Evolutionary conservation across 352 stramenopile species (phyloP).

Genomic region (Phytophthora multivora): DNA sequence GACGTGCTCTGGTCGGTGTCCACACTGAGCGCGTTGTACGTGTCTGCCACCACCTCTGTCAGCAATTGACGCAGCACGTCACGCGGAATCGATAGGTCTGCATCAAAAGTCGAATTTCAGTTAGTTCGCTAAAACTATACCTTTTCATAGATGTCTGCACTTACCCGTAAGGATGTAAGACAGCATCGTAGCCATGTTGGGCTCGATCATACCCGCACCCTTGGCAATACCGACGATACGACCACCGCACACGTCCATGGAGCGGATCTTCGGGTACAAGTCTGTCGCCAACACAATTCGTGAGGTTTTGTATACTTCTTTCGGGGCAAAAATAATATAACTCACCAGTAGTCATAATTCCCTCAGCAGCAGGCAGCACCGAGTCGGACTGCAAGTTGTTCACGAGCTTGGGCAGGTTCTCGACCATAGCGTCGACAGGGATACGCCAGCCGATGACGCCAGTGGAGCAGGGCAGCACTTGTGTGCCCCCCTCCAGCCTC

Average conservation of each 20-base stretch:
- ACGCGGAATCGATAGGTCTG: conserved; percentile 78
- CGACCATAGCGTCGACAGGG: conserved; percentile 92
- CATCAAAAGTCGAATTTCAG: conserved; percentile 2
- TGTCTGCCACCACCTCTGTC: conserved; percentile 80
- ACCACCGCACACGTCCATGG: conserved; percentile 79
- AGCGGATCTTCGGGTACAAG: conserved; percentile 92
- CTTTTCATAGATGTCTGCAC: conserved; percentile 9
- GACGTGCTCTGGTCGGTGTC: conserved; percentile 98
- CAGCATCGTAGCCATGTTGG: conserved; percentile 95
- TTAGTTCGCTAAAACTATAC: background rate
- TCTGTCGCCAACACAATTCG: too few species aligned
- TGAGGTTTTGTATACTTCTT: too few species aligned
- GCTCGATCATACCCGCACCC: conserved; percentile 99
- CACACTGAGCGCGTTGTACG: conserved; percentile 95
- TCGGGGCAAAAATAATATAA: too few species aligned
- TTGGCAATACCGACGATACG: conserved; percentile 98
- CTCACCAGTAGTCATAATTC: conserved; percentile 97
- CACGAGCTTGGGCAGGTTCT: conserved; percentile 78
- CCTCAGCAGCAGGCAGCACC: conserved; percentile 92
- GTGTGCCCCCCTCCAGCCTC: conserved; percentile 78
- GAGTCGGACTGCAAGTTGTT: conserved; percentile 93
- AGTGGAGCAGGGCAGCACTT: conserved; percentile 95
- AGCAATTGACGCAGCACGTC: conserved; percentile 83
- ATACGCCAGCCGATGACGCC: conserved; percentile 99
- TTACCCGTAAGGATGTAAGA: conserved; percentile 86